Percentiles rank a stretch among this genome's conserved stretches.
Conservation (phyloP, 2,329 filamentous ascomycete genomes). For the Bipolaris victoriae region DNA sequence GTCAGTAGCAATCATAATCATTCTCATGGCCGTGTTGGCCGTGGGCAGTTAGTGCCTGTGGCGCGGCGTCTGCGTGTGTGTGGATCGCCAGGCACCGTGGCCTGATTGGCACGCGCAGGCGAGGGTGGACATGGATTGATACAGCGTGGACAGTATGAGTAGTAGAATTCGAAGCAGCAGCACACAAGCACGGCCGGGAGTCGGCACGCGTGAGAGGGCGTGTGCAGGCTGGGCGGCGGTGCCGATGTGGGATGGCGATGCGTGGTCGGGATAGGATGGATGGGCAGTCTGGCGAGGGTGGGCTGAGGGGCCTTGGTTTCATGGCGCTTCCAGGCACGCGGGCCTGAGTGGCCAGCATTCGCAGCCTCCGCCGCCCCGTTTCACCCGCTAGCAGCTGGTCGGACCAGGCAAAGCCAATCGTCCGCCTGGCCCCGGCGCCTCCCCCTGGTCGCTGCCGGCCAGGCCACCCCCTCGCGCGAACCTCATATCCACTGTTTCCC, state of each 20-base stretch:
- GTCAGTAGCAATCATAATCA: no score
- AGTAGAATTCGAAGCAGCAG: no score
- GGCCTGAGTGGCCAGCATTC: constrained; percentile 26
- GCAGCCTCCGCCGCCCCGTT: constrained; percentile 21
- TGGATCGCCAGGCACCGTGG: background rate
- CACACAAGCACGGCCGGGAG: background rate
- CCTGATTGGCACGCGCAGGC: background rate
- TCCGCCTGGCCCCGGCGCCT: constrained; percentile 3
- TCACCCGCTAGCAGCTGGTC: constrained; percentile 25
- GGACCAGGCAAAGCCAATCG: constrained; percentile 26
- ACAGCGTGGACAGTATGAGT: no score
- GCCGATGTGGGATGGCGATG: no score
- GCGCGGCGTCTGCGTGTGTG: background rate
- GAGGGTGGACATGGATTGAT: no score
- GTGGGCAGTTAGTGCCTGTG: background rate
- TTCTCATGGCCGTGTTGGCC: background rate
- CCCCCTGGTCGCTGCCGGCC: constrained; percentile 6
- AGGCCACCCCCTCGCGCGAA: constrained; percentile 11
- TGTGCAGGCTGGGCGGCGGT: background rate
- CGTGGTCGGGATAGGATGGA: background rate
- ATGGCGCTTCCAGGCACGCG: constrained; percentile 35
- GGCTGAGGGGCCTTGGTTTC: constrained; percentile 28
- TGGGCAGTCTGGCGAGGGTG: constrained; percentile 8
- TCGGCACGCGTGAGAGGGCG: background rate
- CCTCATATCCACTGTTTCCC: constrained; percentile 38